Base-by-base conservation (phyloP, 1,284 basidiomycete species). In the Agaricales sp. region DNA sequence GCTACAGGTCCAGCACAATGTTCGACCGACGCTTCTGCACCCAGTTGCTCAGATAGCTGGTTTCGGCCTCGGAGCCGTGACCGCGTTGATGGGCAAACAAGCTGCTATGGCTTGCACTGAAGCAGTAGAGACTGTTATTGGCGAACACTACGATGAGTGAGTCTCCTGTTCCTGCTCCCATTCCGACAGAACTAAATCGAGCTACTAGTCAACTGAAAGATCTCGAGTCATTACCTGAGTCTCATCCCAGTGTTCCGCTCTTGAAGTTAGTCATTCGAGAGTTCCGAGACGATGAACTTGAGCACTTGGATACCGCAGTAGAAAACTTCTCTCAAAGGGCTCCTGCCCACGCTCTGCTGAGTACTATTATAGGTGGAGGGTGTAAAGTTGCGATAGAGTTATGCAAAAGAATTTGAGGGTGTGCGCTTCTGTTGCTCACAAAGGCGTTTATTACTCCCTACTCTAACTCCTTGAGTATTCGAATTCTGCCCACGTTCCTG, bases 101-200 rank as follows among this genome's bases (percentile, higher is more conserved):
- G 92, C 92, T 4, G 93, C 94, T 1, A 98, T 98, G 94, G 94
- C 94, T 2, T 97, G 93, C 58, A 98, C 94, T 0, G 94, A 98
- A 64, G 94, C 94, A 0, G 93, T 98, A 3, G 94, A 98, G 66
- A 97, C 92, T 0, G 92, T 93, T 46, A 98, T 98, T 50, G 94
- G 94, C 22, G 94, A 98, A 64, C 94, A 98, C 63, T 98, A 98
- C 59, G 92, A 97, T 63, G 92, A 97, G 93, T 95, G 63, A 64
- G 90, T 75, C 8, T 16, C 39, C 11, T 45, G 35, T 39, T 38
- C 24, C 16, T 23, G 16, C 21, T n/a, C 14, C 46, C 46, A 1
- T 3, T 43, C 43, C 23, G 22, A 37, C 24, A 43, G 50, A 35
- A 51, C 44, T 48, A 18, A 47, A 35, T 23, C 20, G 2, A 6